Percentiles rank a stretch among this genome's conserved stretches.
Evolutionary conservation across 352 stramenopile species (phyloP).

Genomic region (Phytophthora ohioensis): DNA sequence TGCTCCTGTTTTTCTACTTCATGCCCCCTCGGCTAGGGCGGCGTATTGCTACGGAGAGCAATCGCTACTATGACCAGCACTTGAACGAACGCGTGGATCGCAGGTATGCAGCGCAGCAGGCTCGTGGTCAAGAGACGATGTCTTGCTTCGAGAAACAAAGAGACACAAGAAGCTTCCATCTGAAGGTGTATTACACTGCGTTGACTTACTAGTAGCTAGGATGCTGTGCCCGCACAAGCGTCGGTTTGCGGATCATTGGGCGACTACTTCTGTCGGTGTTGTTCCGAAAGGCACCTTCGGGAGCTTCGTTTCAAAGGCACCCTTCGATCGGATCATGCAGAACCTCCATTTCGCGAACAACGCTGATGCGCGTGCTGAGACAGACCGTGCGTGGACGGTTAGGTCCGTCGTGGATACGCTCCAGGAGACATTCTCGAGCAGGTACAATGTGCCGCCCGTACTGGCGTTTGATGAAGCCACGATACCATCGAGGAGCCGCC

Average conservation of each 20-base stretch:
- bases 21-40: constrained; percentile 14
- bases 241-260: background rate
- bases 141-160: background rate
- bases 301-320: background rate
- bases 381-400: constrained; percentile 17
- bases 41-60: constrained; percentile 16
- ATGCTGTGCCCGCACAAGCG: background rate
- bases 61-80: constrained; percentile 25
- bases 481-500: constrained; percentile 13
- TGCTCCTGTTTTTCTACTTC: constrained; percentile 24
- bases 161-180: background rate
- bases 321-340: background rate
- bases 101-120: background rate
- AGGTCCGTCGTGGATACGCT: constrained; percentile 7
- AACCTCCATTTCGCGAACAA: constrained; percentile 13
- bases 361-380: background rate
- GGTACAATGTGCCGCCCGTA: constrained; percentile 7
- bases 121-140: background rate
- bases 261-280: background rate
- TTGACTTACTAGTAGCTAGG: background rate
- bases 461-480: constrained; percentile 25
- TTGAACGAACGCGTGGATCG: constrained; percentile 12
- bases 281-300: background rate
- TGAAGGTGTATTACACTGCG: background rate
- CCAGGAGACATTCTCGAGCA: constrained; percentile 3